Percentiles rank a stretch among this genome's conserved stretches.
Evolutionary conservation across 495 filamentous ascomycete genomes (phyloP).

Genomic region (Neohortaea acidophila): DNA sequence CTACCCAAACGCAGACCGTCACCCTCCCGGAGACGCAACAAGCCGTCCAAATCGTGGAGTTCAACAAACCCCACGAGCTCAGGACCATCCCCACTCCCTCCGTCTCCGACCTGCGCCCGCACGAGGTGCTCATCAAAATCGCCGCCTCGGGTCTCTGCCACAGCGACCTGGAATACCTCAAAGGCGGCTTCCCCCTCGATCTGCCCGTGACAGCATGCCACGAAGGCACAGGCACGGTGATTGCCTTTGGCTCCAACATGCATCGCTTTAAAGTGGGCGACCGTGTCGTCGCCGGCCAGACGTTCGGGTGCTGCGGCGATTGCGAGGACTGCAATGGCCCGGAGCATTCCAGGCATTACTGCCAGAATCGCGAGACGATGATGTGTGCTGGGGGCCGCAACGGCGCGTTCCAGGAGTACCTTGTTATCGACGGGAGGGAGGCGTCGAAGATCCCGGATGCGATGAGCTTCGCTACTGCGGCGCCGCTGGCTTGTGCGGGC

Average conservation of each 20-base stretch:
- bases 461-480: constrained; percentile 35
- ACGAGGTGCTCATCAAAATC: constrained; percentile 43
- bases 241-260: constrained; percentile 30
- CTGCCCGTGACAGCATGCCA: constrained; percentile 43
- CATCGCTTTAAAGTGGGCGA: constrained; percentile 33
- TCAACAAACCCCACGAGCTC: constrained; percentile 37
- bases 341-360: constrained; percentile 35
- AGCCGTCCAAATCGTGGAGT: constrained; percentile 26
- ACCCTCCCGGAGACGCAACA: constrained; percentile 19
- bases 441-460: constrained; percentile 32
- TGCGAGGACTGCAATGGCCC: constrained; percentile 35
- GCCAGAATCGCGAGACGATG: constrained; percentile 23
- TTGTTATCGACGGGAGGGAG: constrained; percentile 32
- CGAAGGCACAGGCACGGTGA: constrained; percentile 43
- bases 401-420: constrained; percentile 42
- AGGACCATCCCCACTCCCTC: constrained; percentile 34
- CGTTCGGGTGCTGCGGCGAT: constrained; percentile 32
- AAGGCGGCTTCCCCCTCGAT: constrained; percentile 29
- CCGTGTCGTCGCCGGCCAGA: constrained; percentile 35
- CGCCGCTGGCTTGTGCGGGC: constrained; percentile 45
- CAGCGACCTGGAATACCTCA: constrained; percentile 39
- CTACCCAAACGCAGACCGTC: too few species aligned
- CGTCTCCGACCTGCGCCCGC: constrained; percentile 27
- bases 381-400: constrained; percentile 32
- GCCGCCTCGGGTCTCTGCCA: constrained; percentile 45